Base-by-base conservation (phyloP, 1,284 basidiomycete genomes). In the Cryptococcus sp. region DNA sequence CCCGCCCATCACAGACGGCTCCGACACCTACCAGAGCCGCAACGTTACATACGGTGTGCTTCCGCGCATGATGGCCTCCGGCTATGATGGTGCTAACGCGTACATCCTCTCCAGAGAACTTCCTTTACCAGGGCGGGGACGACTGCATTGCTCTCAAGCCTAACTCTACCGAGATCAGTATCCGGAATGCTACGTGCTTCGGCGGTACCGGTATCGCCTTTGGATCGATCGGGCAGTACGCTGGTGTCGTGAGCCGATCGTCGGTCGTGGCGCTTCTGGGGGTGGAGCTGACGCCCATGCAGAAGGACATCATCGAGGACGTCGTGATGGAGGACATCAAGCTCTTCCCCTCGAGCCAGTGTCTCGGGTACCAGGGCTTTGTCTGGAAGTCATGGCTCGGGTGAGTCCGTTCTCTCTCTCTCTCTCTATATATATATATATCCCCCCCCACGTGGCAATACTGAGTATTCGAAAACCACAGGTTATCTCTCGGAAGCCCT, bases 201-300 rank as follows among this genome's bases (percentile, higher is more conserved):
- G 84, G 84, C n/a, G 84, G 84, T 16, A 85, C 84, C 54, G 84
- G 84, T 3, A 80, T 86, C 46, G 83, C 85, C 0, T 82, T 86
- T 63, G 85, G 84, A 18, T 85, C 83, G 4, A 73, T 85, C 38
- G 85, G 82, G 1, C 84, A 86, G 67, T 86, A 86, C 64, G 72
- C 73, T 7, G 79, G 83, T 61, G 63, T 84, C 65, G 82, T 84
- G 38, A 52, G 62, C 48, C 3, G 16, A 33, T n/a, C 13, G 47
- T 15, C 35, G 1, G 21, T 6, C 4, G 4, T 11, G 24, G n/a
- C 16, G 46, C 4, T 9, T 11, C 6, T 9, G 24, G 11, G 24
- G 16, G 9, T 20, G 13, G 13, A 4, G 45, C 28, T 46, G 46
- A 46, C 13, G 38, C 18, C 33, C 28, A 2, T 6, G 20, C 82